These are phyloP conservation scores for Vicia villosa DNA, from an alignment of 306 rosid species.

Conservation along the genomic window DNA sequence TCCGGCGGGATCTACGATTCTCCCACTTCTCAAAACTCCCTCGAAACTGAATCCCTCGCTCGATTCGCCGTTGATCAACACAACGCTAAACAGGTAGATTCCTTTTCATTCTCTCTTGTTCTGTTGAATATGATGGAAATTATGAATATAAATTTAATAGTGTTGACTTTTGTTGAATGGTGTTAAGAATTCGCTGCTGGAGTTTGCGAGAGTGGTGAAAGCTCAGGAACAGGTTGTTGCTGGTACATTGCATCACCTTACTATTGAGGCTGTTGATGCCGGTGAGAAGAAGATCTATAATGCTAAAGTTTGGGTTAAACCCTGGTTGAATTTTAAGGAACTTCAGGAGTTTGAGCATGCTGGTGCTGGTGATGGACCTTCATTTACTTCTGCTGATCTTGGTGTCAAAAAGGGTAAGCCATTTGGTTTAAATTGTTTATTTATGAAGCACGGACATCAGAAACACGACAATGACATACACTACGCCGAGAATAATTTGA, in stretches of 20 bases:
- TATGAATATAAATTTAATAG: neutral
- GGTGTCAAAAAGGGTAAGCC: slow-evolving; percentile 64
- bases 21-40: slow-evolving; percentile 50
- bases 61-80: slow-evolving; percentile 83
- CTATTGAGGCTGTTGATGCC: slow-evolving; percentile 73
- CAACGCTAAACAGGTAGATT: slow-evolving; percentile 81
- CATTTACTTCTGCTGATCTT: slow-evolving; percentile 66
- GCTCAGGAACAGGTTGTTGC: slow-evolving; percentile 79
- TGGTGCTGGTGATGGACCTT: slow-evolving; percentile 48
- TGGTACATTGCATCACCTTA: slow-evolving; percentile 73
- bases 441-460: too few relatives aligned
- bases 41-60: slow-evolving; percentile 62
- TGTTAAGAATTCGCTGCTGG: slow-evolving; percentile 61
- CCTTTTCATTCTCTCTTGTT: neutral
- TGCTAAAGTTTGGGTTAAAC: slow-evolving; percentile 93
- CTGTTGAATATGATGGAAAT: too few relatives aligned
- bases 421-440: neutral
- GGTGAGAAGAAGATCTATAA: slow-evolving; percentile 75
- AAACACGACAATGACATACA: too few relatives aligned
- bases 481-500: too few relatives aligned
- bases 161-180: slow-evolving; percentile 29
- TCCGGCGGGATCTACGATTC: slow-evolving; percentile 64
- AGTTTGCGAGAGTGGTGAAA: slow-evolving; percentile 72
- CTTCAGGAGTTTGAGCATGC: slow-evolving; percentile 74
- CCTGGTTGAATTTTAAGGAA: slow-evolving; percentile 83